Evolutionary conservation across 768 basidiomycete genomes (phyloP), one percentile per base, ranked within the genome.

Genomic region (Trametes cingulata): DNA sequence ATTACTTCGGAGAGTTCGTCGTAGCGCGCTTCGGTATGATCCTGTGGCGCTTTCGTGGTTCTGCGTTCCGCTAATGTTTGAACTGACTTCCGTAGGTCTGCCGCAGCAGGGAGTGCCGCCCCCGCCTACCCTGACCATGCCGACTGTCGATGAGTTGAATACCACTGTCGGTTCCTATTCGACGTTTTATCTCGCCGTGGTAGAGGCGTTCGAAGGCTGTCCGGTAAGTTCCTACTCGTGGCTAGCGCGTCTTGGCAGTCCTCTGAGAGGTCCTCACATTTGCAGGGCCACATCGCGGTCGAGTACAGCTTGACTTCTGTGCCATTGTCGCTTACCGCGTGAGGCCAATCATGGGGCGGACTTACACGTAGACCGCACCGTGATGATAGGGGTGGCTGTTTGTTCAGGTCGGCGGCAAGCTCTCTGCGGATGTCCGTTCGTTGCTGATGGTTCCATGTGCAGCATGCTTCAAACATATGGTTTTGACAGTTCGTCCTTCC

Each of bases 21-120:
- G 60, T 67, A 27, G 53, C 66, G 29, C 62, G 62, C 61, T 67
- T 67, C 41, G 65, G 65, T 66, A 25, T 25, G 62, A 52, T 45
- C 14, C 5, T 19, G 22, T 39, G 17, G 47, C 22, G 46, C 24
- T 36, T 25, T 17, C 9, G 25, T 19, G 6, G 29, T 7, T 12
- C 40, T 20, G 36, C 13, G 17, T 25, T 19, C n/a, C 24, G 33
- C 36, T 42, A 49, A 37, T 5, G 5, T 17, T 39, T 41, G 14
- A 15, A 37, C 36, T 52, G 47, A 37, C 45, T n/a, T 36, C 14
- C 42, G 22, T 40, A 67, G 65, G 65, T 12, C 56, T 67, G 15
- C 57, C 65, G 37, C 37, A 50, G 36, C 37, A 52, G 46, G 35
- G 49, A 13, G 17, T 24, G 14, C 49, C 58, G 25, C 62, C 63